A percentile compares a stretch with the other conserved stretches of the same genome.
Evolutionary conservation across 225 moss, liverwort and hornwort species (phyloP).

Genomic region (Rhytidiadelphus loreus): DNA sequence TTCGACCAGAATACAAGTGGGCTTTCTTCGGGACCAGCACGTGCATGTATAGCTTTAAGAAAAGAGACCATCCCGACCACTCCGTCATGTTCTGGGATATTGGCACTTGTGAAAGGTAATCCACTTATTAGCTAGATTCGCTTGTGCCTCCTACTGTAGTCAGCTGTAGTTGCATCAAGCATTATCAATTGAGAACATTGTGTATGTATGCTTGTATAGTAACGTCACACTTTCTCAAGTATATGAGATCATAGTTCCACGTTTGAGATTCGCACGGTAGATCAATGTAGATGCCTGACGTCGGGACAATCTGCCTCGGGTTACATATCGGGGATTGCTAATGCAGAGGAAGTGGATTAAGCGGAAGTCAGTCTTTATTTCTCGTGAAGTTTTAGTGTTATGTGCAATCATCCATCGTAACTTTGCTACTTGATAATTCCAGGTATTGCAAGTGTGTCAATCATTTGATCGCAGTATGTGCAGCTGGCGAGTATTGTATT

Average conservation of each 20-base stretch:
- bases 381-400: background rate
- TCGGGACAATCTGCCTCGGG: background rate
- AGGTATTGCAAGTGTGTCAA: slow-evolving; percentile 93
- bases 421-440: background rate
- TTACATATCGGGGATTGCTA: background rate
- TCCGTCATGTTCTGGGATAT: slow-evolving; percentile 95
- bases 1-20: slow-evolving; percentile 81
- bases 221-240: background rate
- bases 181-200: background rate
- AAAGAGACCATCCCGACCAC: slow-evolving; percentile 55
- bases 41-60: slow-evolving; percentile 73
- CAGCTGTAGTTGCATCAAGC: background rate
- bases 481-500: slow-evolving; percentile 60
- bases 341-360: background rate
- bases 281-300: background rate
- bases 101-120: slow-evolving; percentile 67
- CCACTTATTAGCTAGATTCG: background rate
- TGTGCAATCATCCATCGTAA: background rate
- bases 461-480: slow-evolving; percentile 50
- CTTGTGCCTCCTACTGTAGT: background rate
- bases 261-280: background rate
- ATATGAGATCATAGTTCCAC: background rate
- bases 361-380: background rate
- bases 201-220: background rate
- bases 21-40: slow-evolving; percentile 74